Base-by-base conservation (phyloP, 306 rosid species). In the Cucumis melo region DNA sequence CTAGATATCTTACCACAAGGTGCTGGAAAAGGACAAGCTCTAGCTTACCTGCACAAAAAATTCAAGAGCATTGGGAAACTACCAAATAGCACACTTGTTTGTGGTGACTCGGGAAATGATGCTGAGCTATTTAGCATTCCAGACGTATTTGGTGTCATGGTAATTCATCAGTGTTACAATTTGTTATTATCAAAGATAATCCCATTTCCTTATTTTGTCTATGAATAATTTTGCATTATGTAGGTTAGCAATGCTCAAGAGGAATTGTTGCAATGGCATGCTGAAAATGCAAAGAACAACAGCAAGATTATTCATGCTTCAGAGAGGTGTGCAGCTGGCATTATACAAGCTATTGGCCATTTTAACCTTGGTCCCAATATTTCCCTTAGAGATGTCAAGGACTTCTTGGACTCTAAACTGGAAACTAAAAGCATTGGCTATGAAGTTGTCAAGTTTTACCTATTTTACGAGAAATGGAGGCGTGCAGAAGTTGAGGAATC, bases 21-120 rank as follows among this genome's bases (percentile, higher is more conserved):
- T 78, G 98, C 99, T 78, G 99, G 99, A 73, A 95, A 95, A 88
- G 99, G 99, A 66, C 98, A 92, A 89, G 99, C 98, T 61, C 99
- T 92, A 86, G 98, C 99, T 10, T 95, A 92, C 84, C 80, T 95
- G 83, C 96, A 83, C 60, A 83, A 92, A 85, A 90, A 89, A 73
- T 92, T 95, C 81, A 89, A 87, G 84, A 20, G 83, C 0, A 88
- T 86, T 73, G 99, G 93, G 79, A 88, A 87, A 76, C 84, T 51
- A 34, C 99, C 99, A 14, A 51, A 42, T 23, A 88, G 84, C 73
- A 92, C 99, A 21, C 99, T 95, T 82, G 99, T 88, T 70, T 92
- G 98, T 75, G 99, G 99, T 63, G 98, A 92, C 84, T 94, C 99
- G 54, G 98, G 99, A 84, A 94, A 94, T 75, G 99, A 94, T 77